phyloP scores from a whole-genome alignment of 306 rosid genomes.

The Pyrus pyrifolia region DNA sequence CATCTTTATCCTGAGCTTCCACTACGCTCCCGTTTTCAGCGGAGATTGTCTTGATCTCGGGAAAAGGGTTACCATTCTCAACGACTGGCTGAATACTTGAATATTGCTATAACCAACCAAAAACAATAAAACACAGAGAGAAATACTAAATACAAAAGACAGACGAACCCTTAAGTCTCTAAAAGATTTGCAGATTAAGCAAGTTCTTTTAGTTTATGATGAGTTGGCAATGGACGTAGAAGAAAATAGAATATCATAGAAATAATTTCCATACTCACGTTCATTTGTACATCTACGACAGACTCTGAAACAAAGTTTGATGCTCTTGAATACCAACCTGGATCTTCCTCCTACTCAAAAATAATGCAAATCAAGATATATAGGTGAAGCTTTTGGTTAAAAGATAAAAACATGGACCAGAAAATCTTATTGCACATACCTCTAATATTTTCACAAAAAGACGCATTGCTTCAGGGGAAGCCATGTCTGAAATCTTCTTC shows the following conservation, averaged over 20 bases:
- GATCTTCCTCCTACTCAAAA: constrained; percentile 79
- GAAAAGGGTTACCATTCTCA: constrained; percentile 65
- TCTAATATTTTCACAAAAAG: constrained; percentile 96
- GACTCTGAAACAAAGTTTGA: constrained; percentile 73
- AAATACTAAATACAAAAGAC: neutral
- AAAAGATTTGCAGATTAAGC: neutral
- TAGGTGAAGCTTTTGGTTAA: constrained; percentile 17
- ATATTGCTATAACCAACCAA: constrained; percentile 44
- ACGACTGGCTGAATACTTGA: constrained; percentile 55
- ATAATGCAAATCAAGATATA: constrained; percentile 3
- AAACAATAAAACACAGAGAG: constrained; percentile 10
- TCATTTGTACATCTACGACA: constrained; percentile 71
- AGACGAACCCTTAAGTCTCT: neutral
- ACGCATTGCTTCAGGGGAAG: constrained; percentile 90
- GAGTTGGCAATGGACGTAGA: neutral
- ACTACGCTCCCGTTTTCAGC: constrained; percentile 59
- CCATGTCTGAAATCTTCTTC: constrained; percentile 89
- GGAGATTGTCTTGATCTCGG: constrained; percentile 66
- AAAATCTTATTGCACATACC: constrained; percentile 33
- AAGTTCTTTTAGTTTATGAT: neutral
- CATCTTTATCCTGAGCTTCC: constrained; percentile 71
- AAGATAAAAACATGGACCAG: constrained; percentile 6
- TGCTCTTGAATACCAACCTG: constrained; percentile 94
- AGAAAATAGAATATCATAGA: neutral
- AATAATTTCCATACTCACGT: constrained; percentile 49